These are phyloP conservation scores for Fusarium xylarioides DNA, from an alignment of 2,329 filamentous ascomycete genomes.

Conservation along the genomic window DNA sequence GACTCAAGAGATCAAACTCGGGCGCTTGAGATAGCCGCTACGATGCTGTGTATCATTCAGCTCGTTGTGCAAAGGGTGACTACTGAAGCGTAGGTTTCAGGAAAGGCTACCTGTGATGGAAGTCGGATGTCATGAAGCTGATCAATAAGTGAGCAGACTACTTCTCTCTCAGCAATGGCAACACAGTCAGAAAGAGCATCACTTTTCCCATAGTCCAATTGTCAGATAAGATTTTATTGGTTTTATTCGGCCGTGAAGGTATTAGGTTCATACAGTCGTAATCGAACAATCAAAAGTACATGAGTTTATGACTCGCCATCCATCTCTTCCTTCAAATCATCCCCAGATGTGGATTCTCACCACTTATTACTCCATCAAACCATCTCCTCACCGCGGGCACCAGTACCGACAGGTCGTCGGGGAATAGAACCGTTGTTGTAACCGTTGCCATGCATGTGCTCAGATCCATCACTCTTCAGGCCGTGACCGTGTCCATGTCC, in stretches of 20 bases:
- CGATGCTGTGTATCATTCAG: background rate
- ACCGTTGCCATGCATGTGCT: constrained; percentile 19
- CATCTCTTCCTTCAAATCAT: background rate
- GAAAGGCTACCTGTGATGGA: rapidly evolving
- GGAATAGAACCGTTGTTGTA: constrained; percentile 27
- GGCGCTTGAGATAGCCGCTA: background rate
- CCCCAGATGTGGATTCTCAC: no score
- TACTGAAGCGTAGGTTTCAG: rapidly evolving
- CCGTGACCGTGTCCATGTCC: constrained; percentile 15
- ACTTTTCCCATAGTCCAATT: background rate
- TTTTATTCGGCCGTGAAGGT: constrained; percentile 10
- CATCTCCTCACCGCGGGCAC: constrained; percentile 24
- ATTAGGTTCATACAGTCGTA: constrained; percentile 12
- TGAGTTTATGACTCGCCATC: background rate
- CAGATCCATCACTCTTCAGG: constrained; percentile 23
- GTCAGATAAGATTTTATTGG: background rate
- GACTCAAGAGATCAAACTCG: rapidly evolving
- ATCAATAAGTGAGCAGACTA: background rate
- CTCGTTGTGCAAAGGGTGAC: rapidly evolving
- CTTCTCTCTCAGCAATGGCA: background rate
- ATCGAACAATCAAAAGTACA: constrained; percentile 1
- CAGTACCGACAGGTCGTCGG: constrained; percentile 24
- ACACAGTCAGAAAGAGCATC: background rate
- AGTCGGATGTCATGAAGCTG: background rate
- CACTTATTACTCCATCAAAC: background rate